Base-by-base conservation (phyloP, 768 basidiomycete genomes). In the Mycena floridula region DNA sequence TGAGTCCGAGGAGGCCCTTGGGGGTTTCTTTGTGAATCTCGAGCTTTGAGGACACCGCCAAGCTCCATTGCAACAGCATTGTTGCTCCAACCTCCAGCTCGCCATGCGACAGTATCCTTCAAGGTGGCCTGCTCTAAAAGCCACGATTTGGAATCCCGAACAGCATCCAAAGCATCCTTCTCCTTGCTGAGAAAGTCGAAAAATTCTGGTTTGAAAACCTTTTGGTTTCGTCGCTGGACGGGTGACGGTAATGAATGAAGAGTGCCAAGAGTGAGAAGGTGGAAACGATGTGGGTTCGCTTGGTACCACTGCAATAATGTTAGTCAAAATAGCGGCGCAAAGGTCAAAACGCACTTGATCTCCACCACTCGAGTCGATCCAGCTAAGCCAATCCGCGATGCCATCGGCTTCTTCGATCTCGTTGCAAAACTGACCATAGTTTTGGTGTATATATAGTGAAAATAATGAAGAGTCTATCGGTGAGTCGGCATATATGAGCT, bases 381-480 rank as follows among this genome's bases (percentile, higher is more conserved):
- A 83, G 50, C 89, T 92, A 47, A 93, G 61, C 66, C 79, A 81
- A 37, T 91, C 90, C 7, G 77, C 71, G 11, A 92, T 59, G 3
- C 72, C 76, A 4, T 74, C 76, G 52, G 81, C 82, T 42, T 97
- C 74, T 6, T 92, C 88, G 4, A 92, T 61, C 27, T 84, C 78
- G 32, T 73, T 67, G 56, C 89, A 93, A 56, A 89, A 98, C 45
- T 85, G 82, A 0, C 84, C 75, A 53, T 94, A 91, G 57, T 96
- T 98, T 61, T 98, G 93, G 53, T 99, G 96, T 7, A 94, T 72
- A 58, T 97, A 99, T 6, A 95, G 63, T 3, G 85, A 84, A 50
- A 93, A 86, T 2, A 97, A 68, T 2, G 89, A 89, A 1, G 90
- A 81, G 62, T 99, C 96, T 44, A 98, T 85, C 0, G 95, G 92